phyloP scores from a whole-genome alignment of 2,329 filamentous ascomycete species.

The Coniella vitis region DNA sequence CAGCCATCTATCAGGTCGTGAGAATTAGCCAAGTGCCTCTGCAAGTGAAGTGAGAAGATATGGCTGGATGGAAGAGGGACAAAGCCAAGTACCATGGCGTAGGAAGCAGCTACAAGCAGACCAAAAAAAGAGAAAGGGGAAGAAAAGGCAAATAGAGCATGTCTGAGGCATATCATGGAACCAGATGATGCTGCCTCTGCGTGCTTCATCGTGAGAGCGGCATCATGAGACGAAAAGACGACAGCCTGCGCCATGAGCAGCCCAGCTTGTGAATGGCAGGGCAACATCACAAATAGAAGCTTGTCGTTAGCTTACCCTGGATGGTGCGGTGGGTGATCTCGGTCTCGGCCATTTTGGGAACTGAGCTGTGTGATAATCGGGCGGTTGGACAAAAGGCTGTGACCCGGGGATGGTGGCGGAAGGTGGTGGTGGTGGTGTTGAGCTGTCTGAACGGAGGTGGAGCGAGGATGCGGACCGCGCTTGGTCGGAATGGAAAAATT shows the following conservation, averaged over 20 bases:
- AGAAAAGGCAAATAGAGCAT: too few relatives aligned
- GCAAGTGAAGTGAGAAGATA: too few relatives aligned
- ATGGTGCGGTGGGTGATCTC: slow-evolving; percentile 53
- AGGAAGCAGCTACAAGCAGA: too few relatives aligned
- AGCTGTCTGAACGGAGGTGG: not conserved
- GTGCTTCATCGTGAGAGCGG: too few relatives aligned
- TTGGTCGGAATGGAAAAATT: not conserved
- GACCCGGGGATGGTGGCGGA: not conserved
- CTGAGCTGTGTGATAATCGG: not conserved
- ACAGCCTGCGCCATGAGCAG: too few relatives aligned
- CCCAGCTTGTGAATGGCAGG: slow-evolving; percentile 5
- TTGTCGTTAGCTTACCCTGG: slow-evolving; percentile 37
- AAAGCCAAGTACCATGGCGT: too few relatives aligned
- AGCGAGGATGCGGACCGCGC: not conserved
- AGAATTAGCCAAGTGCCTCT: slow-evolving; percentile 6
- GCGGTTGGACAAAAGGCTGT: not conserved
- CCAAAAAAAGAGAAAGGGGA: too few relatives aligned
- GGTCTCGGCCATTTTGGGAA: slow-evolving; percentile 43
- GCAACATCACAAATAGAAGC: slow-evolving; percentile 20
- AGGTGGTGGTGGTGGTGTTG: not conserved
- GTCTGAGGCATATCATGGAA: too few relatives aligned
- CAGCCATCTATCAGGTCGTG: slow-evolving; percentile 80
- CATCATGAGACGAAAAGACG: not conserved
- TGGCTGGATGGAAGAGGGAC: too few relatives aligned
- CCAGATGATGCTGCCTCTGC: too few relatives aligned